phyloP scores from a whole-genome alignment of 176 grass and related monocot genomes.

The Saccharum spontaneum region DNA sequence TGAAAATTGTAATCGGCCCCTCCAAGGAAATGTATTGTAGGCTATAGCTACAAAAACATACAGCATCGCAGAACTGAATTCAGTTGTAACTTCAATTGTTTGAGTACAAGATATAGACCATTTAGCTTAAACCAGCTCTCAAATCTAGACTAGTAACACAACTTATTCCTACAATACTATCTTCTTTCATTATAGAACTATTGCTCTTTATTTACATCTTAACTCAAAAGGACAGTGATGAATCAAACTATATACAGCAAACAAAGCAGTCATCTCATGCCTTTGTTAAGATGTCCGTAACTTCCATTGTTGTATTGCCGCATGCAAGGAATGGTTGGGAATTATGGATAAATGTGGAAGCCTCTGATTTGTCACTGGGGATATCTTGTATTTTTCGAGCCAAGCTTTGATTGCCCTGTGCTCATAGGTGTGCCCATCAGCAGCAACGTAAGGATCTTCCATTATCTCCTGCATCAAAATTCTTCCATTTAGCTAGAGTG shows the following conservation, averaged over 20 bases:
- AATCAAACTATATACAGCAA: constrained; percentile 31
- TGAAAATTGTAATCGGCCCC: background rate
- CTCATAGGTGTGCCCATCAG: constrained; percentile 91
- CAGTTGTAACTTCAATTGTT: constrained; percentile 4
- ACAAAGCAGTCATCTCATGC: constrained; percentile 2
- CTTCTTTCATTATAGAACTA: constrained; percentile 28
- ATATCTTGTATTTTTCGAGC: constrained; percentile 61
- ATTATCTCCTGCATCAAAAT: constrained; percentile 66
- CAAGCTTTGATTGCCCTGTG: constrained; percentile 77
- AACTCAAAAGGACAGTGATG: background rate
- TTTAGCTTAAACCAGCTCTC: constrained; percentile 13
- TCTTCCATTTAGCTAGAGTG: background rate
- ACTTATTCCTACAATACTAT: constrained; percentile 6
- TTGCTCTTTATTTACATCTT: constrained; percentile 24
- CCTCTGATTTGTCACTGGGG: constrained; percentile 59
- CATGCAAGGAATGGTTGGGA: constrained; percentile 71
- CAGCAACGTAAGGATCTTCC: constrained; percentile 78
- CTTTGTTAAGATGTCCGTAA: constrained; percentile 33
- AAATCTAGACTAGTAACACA: constrained; percentile 5
- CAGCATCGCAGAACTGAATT: background rate
- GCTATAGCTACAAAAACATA: constrained; percentile 5
- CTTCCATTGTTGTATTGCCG: constrained; percentile 85
- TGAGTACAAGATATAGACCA: background rate
- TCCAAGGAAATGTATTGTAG: background rate
- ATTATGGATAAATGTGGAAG: constrained; percentile 63